Conservation (phyloP, 495 filamentous ascomycete species). For the Penicillium nucicola region DNA sequence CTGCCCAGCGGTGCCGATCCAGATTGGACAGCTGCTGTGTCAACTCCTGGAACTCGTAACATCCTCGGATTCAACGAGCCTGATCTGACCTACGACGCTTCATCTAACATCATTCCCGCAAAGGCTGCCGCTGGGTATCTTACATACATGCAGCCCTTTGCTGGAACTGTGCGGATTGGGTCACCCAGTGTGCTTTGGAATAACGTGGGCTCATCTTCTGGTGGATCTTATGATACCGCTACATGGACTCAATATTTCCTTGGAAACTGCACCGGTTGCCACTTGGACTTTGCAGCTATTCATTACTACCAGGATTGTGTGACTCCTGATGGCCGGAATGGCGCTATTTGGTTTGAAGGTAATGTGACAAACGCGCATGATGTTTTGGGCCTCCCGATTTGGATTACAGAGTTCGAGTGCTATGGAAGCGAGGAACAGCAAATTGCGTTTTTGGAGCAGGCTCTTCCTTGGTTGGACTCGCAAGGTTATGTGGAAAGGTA, state of each 20-base stretch:
- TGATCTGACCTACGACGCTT: constrained; percentile 53
- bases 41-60: constrained; percentile 16
- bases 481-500: constrained; percentile 61
- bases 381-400: constrained; percentile 51
- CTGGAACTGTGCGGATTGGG: constrained; percentile 51
- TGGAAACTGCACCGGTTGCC: constrained; percentile 49
- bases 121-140: constrained; percentile 53
- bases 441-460: constrained; percentile 42
- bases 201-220: constrained; percentile 12
- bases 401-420: constrained; percentile 67
- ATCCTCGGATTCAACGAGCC: constrained; percentile 77
- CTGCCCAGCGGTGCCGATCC: constrained; percentile 48
- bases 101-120: constrained; percentile 47
- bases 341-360: constrained; percentile 42
- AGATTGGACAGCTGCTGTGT: constrained; percentile 43
- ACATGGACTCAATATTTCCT: constrained; percentile 55
- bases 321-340: constrained; percentile 20
- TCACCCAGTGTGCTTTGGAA: constrained; percentile 68
- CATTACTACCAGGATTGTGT: constrained; percentile 54
- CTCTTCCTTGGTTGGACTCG: constrained; percentile 59
- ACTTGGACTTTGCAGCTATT: constrained; percentile 55
- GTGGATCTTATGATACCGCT: constrained; percentile 40
- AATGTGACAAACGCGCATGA: constrained; percentile 35
- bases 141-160: constrained; percentile 59
- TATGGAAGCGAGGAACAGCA: constrained; percentile 41